These are phyloP conservation scores for Clonostachys chloroleuca DNA, from an alignment of 2,329 filamentous ascomycete species.

Conservation along the genomic window DNA sequence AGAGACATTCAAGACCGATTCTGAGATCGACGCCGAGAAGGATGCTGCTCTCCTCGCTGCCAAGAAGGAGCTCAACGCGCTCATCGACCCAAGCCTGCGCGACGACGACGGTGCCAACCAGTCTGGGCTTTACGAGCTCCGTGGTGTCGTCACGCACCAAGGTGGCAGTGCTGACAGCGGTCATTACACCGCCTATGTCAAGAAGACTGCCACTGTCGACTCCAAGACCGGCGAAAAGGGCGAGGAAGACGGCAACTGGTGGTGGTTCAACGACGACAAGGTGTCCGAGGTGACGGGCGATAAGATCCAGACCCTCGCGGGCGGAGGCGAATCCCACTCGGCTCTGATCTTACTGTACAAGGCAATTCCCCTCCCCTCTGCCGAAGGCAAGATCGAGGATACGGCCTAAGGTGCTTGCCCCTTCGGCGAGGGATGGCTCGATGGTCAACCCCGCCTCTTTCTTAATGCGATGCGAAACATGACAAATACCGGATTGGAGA, in stretches of 20 bases:
- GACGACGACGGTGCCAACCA: constrained; percentile 84
- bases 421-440: too few relatives aligned
- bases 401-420: too few relatives aligned
- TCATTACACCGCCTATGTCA: constrained; percentile 97
- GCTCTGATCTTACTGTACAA: constrained; percentile 77
- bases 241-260: constrained; percentile 92
- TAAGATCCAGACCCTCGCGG: constrained; percentile 85
- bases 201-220: constrained; percentile 75
- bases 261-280: constrained; percentile 99
- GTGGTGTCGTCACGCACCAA: constrained; percentile 93
- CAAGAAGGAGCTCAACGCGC: constrained; percentile 81
- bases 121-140: constrained; percentile 90
- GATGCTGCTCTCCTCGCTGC: constrained; percentile 68
- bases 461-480: too few relatives aligned
- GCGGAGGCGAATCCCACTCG: constrained; percentile 84
- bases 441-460: too few relatives aligned
- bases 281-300: constrained; percentile 88
- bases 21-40: constrained; percentile 84
- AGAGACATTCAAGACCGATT: constrained; percentile 88
- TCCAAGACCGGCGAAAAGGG: constrained; percentile 71
- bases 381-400: constrained; percentile 34
- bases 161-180: constrained; percentile 95
- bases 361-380: constrained; percentile 63
- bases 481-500: too few relatives aligned
- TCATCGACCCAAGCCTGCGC: constrained; percentile 71